phyloP scores from a whole-genome alignment of 306 rosid species.

The Cucumis hystrix region DNA sequence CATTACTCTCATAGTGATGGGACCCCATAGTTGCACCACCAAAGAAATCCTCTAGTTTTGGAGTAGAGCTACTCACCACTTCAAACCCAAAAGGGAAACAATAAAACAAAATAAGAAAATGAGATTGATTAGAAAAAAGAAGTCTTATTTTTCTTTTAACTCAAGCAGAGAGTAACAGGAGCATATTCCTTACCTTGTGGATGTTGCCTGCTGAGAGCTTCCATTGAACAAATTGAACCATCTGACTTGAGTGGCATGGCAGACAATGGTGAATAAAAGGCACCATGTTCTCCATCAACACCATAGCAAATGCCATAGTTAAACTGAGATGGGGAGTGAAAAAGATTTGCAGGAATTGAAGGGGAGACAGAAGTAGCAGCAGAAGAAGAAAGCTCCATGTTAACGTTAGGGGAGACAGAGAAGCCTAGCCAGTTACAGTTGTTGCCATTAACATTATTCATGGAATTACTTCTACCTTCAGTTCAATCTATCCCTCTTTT shows the following conservation, averaged over 20 bases:
- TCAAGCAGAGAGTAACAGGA: background rate
- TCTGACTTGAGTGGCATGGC: constrained; percentile 76
- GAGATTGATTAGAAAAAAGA: background rate
- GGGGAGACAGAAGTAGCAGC: constrained; percentile 11
- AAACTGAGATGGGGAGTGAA: constrained; percentile 26
- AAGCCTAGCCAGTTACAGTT: constrained; percentile 46
- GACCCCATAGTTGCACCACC: constrained; percentile 57
- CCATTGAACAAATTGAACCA: constrained; percentile 63
- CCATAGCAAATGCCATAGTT: constrained; percentile 53
- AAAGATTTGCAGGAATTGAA: constrained; percentile 26
- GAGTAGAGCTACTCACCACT: constrained; percentile 51
- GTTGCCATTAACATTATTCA: constrained; percentile 32
- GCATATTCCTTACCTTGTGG: constrained; percentile 46
- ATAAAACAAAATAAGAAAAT: background rate
- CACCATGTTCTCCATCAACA: constrained; percentile 37
- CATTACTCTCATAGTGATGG: constrained; percentile 53
- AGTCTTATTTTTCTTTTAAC: background rate
- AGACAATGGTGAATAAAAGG: constrained; percentile 42
- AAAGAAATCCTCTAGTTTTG: constrained; percentile 81
- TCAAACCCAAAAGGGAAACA: constrained; percentile 11
- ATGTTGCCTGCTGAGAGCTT: constrained; percentile 45
- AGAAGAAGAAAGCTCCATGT: constrained; percentile 29
- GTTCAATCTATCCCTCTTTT: background rate
- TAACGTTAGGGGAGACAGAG: constrained; percentile 61
- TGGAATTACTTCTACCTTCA: constrained; percentile 39